These are phyloP conservation scores for Dictyostelium purpureum DNA, from an alignment of 78 protist species.

Conservation along the genomic window DNA sequence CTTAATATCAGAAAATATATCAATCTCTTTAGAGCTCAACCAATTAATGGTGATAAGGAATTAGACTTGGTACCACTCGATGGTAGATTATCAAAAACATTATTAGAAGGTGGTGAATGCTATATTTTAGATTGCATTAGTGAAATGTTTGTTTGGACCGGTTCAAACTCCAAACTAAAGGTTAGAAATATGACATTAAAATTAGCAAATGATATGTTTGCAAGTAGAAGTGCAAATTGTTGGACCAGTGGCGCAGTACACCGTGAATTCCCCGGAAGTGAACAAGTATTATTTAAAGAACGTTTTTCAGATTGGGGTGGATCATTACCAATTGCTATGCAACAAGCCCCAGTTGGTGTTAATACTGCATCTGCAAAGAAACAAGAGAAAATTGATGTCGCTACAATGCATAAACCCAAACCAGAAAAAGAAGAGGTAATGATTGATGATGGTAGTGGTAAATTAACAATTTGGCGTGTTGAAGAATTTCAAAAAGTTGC, in stretches of 20 bases:
- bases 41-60: conserved; percentile 34
- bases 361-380: conserved; percentile 64
- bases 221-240: neutral
- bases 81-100: conserved; percentile 48
- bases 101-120: conserved; percentile 47
- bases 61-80: conserved; percentile 46
- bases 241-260: conserved; percentile 29
- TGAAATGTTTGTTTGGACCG: conserved; percentile 87
- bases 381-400: conserved; percentile 64
- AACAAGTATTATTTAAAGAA: conserved; percentile 82
- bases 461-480: conserved; percentile 74
- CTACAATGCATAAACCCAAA: conserved; percentile 29
- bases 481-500: conserved; percentile 74
- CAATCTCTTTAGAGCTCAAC: conserved; percentile 30
- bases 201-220: conserved; percentile 46
- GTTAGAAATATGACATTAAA: conserved; percentile 39
- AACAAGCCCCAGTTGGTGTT: conserved; percentile 56
- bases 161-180: conserved; percentile 42
- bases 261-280: conserved; percentile 79
- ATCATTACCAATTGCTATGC: conserved; percentile 67
- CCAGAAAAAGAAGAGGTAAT: conserved; percentile 78
- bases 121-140: conserved; percentile 76
- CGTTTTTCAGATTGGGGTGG: conserved; percentile 83
- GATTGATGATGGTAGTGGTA: conserved; percentile 82
- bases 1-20: conserved; percentile 37